Percentiles rank a stretch among this genome's conserved stretches.
Evolutionary conservation across 148 eudicot genomes (phyloP).

Genomic region (Dysphania ambrosioides): DNA sequence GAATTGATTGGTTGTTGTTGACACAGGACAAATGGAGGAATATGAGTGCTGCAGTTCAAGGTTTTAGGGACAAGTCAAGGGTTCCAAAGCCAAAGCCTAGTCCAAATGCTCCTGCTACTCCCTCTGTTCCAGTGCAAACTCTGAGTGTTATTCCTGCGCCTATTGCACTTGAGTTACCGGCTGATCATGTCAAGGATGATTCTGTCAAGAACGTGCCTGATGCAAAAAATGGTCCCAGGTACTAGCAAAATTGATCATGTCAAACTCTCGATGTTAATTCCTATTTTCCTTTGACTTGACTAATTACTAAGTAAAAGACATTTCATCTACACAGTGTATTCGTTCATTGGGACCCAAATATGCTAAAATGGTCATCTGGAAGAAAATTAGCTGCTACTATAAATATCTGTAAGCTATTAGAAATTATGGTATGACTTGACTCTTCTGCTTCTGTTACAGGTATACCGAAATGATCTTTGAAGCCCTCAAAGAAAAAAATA

Average conservation of each 20-base stretch:
- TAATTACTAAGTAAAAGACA: background rate
- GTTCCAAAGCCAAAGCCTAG: constrained; percentile 42
- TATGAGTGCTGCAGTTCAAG: constrained; percentile 71
- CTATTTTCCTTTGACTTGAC: too few relatives aligned
- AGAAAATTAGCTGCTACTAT: background rate
- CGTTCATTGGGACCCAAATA: background rate
- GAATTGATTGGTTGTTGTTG: constrained; percentile 16
- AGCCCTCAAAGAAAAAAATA: constrained; percentile 65
- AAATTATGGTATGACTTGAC: background rate
- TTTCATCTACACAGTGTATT: background rate
- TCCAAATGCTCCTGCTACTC: constrained; percentile 44
- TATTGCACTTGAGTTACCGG: constrained; percentile 33
- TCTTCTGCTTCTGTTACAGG: constrained; percentile 39
- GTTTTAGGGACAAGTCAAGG: constrained; percentile 60
- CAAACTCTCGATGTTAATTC: too few relatives aligned
- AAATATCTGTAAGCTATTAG: background rate
- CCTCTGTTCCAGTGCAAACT: constrained; percentile 22
- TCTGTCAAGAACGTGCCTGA: constrained; percentile 48
- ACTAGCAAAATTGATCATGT: background rate
- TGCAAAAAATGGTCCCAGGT: constrained; percentile 65
- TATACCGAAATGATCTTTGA: constrained; percentile 69
- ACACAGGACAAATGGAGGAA: constrained; percentile 92
- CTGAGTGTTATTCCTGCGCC: constrained; percentile 31
- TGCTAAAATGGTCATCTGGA: background rate
- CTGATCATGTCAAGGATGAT: constrained; percentile 51